Conservation (phyloP, 2,329 filamentous ascomycete species). For the Alternaria novae-zelandiae region DNA sequence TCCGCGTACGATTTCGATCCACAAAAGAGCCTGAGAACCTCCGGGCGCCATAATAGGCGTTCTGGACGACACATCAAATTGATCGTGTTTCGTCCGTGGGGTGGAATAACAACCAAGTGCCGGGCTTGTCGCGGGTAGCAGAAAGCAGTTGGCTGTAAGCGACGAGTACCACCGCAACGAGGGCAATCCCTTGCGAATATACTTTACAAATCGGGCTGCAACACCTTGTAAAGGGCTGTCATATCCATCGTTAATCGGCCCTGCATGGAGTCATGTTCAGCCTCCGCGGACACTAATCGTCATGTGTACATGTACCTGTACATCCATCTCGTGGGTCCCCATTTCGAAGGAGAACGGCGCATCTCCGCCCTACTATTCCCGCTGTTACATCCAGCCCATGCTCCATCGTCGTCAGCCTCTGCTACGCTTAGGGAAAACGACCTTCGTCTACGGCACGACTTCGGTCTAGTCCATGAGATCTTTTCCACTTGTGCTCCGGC, state of each 20-base stretch:
- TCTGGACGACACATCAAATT: neutral
- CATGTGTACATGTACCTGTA: slow-evolving; percentile 2
- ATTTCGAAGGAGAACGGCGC: neutral
- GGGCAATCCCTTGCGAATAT: neutral
- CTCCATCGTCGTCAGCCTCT: neutral
- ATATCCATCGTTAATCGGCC: neutral
- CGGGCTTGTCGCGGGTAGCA: neutral
- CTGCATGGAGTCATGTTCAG: neutral
- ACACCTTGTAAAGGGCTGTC: neutral
- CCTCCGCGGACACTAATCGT: slow-evolving; percentile 3
- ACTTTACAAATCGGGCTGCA: slow-evolving; percentile 1
- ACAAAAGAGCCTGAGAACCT: neutral
- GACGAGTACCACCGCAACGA: neutral
- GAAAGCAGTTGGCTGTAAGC: neutral
- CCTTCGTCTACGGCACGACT: slow-evolving; percentile 1
- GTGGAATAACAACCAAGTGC: neutral
- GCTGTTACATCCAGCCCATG: neutral
- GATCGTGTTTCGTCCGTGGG: neutral
- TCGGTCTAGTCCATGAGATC: neutral
- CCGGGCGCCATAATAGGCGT: neutral
- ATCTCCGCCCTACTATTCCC: neutral
- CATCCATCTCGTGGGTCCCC: neutral
- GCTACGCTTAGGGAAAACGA: neutral
- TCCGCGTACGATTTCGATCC: neutral
- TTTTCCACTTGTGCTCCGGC: neutral